Evolutionary conservation across 1,139 yeast species (phyloP).

Genomic region (Yamadazyma atmosphaerica): DNA sequence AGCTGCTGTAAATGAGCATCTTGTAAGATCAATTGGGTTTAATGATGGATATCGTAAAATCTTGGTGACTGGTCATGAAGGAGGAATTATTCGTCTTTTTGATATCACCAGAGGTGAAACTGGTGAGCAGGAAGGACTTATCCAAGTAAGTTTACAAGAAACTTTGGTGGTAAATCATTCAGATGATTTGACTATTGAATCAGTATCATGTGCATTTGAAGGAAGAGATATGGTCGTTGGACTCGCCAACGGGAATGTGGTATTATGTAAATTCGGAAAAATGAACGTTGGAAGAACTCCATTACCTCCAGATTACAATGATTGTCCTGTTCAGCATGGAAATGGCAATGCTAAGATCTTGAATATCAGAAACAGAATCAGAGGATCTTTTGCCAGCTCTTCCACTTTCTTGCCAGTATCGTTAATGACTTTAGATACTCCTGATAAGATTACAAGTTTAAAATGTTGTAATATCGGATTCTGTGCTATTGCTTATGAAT

Average conservation of each 20-base stretch:
- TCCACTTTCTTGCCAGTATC: slow-evolving; percentile 65
- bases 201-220: slow-evolving; percentile 74
- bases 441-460: slow-evolving; percentile 56
- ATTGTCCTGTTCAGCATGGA: slow-evolving; percentile 33
- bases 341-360: slow-evolving; percentile 39
- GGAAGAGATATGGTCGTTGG: slow-evolving; percentile 77
- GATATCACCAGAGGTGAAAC: slow-evolving; percentile 81
- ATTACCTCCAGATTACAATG: slow-evolving; percentile 25
- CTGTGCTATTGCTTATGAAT: slow-evolving; percentile 76
- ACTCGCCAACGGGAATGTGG: slow-evolving; percentile 69
- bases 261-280: slow-evolving; percentile 71
- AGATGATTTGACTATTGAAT: slow-evolving; percentile 42
- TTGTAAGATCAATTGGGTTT: slow-evolving; percentile 49
- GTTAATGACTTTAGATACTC: slow-evolving; percentile 35
- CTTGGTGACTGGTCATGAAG: slow-evolving; percentile 76
- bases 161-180: slow-evolving; percentile 32
- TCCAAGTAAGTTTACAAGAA: slow-evolving; percentile 38
- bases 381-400: slow-evolving; percentile 32
- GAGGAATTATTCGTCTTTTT: slow-evolving; percentile 76
- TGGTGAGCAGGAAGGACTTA: slow-evolving; percentile 51
- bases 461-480: slow-evolving; percentile 79
- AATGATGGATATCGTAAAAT: slow-evolving; percentile 60
- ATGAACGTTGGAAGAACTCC: slow-evolving; percentile 14
- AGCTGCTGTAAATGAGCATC: slow-evolving; percentile 40
- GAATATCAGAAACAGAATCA: slow-evolving; percentile 30